A percentile compares a stretch with the other conserved stretches of the same genome.
These are phyloP conservation scores for Colletotrichum filicis DNA, from an alignment of 2,329 filamentous ascomycete species.

Conservation along the genomic window DNA sequence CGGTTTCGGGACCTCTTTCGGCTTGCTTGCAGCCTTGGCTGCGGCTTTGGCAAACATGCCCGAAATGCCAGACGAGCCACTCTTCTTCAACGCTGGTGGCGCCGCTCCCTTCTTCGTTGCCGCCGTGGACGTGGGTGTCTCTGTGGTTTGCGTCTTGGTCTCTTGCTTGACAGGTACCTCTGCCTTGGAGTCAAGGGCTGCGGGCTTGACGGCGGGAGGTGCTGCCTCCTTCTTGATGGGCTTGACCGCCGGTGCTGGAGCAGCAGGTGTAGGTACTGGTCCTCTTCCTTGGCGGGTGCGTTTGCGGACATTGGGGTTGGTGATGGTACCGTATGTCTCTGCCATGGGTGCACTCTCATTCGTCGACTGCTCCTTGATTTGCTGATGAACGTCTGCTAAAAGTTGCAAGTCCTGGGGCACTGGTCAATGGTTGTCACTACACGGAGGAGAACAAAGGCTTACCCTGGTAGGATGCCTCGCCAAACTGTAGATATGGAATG, in stretches of 20 bases:
- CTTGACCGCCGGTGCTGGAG: conserved; percentile 43
- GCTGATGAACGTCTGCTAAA: conserved; percentile 75
- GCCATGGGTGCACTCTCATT: conserved; percentile 70
- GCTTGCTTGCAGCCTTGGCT: conserved; percentile 39
- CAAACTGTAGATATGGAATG: conserved; percentile 90
- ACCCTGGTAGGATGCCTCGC: conserved; percentile 76
- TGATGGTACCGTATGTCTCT: conserved; percentile 78
- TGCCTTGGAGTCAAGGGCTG: conserved; percentile 37
- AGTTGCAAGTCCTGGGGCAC: conserved; percentile 69
- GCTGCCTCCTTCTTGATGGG: conserved; percentile 46
- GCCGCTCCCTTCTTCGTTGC: conserved; percentile 51
- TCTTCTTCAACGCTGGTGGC: conserved; percentile 62
- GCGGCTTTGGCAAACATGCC: conserved; percentile 79
- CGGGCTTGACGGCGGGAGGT: conserved; percentile 34
- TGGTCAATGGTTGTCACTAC: neutral
- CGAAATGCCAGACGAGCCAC: conserved; percentile 72
- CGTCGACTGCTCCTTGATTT: conserved; percentile 66
- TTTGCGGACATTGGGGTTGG: conserved; percentile 73
- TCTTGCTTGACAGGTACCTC: conserved; percentile 46
- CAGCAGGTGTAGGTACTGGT: conserved; percentile 36
- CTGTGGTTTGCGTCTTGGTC: conserved; percentile 51
- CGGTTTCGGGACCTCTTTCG: conserved; percentile 20
- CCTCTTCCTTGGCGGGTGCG: conserved; percentile 54
- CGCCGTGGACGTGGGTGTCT: conserved; percentile 48
- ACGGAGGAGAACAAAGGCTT: conserved; percentile 22